phyloP scores from a whole-genome alignment of 1,284 basidiomycete genomes.

The Ceratobasidium sp. region DNA sequence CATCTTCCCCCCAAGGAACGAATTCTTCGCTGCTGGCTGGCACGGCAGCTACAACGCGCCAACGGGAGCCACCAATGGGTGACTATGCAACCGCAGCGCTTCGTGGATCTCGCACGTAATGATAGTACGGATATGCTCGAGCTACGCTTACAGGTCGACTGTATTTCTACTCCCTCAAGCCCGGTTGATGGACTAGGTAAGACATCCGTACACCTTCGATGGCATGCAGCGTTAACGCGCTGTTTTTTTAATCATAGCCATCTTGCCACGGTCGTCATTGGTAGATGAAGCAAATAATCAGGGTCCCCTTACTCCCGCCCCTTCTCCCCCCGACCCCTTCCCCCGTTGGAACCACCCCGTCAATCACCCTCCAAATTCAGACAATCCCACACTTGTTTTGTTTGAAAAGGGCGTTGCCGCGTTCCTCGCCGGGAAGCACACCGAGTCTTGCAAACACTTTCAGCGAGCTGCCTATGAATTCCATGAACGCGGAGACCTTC shows the following conservation, averaged over 20 bases:
- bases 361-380: neutral
- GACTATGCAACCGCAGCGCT: conserved; percentile 8
- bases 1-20: conserved; percentile 21
- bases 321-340: neutral
- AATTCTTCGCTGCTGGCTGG: conserved; percentile 14
- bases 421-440: conserved; percentile 28
- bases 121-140: conserved; percentile 9
- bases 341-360: too few relatives aligned
- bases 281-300: neutral
- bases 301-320: neutral
- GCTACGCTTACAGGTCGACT: conserved; percentile 27
- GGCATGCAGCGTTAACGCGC: neutral
- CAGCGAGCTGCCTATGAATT: conserved; percentile 29
- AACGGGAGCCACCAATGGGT: conserved; percentile 11
- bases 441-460: conserved; percentile 22
- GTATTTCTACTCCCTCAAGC: neutral
- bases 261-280: neutral
- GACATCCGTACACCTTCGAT: neutral
- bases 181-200: conserved; percentile 1
- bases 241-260: neutral
- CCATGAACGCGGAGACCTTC: conserved; percentile 15
- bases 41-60: conserved; percentile 11
- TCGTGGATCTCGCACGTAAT: conserved; percentile 11
- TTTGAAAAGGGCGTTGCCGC: conserved; percentile 13
- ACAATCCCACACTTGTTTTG: neutral